Evolutionary conservation across 306 rosid genomes (phyloP).

Genomic region (Prunus fruticosa): DNA sequence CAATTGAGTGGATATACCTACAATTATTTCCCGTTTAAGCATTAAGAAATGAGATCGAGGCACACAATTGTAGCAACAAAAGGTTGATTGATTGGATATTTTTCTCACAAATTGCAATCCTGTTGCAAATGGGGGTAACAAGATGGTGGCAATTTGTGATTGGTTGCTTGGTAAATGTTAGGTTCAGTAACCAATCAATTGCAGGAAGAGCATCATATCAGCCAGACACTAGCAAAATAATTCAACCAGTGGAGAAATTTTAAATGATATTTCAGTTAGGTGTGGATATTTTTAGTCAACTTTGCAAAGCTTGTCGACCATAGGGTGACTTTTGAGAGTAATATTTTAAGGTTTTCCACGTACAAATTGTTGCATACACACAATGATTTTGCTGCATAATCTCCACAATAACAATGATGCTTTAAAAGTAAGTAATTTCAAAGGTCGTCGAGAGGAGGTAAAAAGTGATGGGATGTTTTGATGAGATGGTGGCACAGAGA

Average conservation of each 20-base stretch:
- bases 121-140: neutral
- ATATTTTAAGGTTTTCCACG: neutral
- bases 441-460: neutral
- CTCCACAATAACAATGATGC: neutral
- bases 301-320: neutral
- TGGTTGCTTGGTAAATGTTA: neutral
- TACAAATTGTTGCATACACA: neutral
- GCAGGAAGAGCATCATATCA: neutral
- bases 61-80: too few species aligned
- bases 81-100: too few species aligned
- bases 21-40: too few species aligned
- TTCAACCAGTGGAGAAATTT: neutral
- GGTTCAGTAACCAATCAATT: neutral
- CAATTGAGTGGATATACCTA: too few species aligned
- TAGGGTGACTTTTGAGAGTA: too few species aligned
- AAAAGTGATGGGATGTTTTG: neutral
- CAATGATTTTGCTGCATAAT: neutral
- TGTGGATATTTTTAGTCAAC: constrained; percentile 2
- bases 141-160: neutral
- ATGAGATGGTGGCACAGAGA: neutral
- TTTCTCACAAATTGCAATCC: neutral
- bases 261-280: neutral
- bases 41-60: neutral
- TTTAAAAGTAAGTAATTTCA: neutral
- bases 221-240: neutral